Evolutionary conservation across 371 early-diverging fungal species (phyloP), one percentile per base, ranked within the genome.

Genomic region (Batkoa obscura): DNA sequence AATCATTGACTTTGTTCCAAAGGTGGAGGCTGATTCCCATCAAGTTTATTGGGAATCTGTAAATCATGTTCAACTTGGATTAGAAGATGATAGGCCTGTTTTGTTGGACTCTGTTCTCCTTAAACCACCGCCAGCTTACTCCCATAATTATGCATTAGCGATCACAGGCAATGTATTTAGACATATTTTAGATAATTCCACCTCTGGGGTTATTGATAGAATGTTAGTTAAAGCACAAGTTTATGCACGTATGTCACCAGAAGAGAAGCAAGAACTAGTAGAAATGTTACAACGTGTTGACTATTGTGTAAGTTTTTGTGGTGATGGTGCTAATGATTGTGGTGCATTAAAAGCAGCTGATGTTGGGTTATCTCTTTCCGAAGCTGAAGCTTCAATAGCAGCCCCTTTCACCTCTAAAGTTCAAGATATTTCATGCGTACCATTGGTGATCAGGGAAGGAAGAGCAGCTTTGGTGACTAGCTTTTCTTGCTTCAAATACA

Each of bases 311-410:
- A 71, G 80, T 43, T 69, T 81, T 53, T 85, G 86, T 61, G 97
- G 97, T 51, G 97, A 96, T 69, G 97, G 97, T 59, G 91, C 84
- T 48, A 96, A 96, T 69, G 97, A 96, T 65, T 86, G 88, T 61
- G 91, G 88, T 49, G 97, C 94, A 4, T 70, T 96, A 47, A 81
- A 84, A 58, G 85, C 82, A 38, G 85, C 93, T n/a, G 89, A 91
- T 62, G 90, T 86, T n/a, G 94, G 96, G 49, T 68, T 95, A 38
- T 86, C 93, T 17, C 74, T 95, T 51, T 84, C 86, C 15, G 83
- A 84, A 57, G 81, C 88, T 39, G 89, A 87, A 65, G 81, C 88
- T 0, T 86, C 83, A 12, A 80, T 92, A 55, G 89, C 86, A n/a
- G 78, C 91, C 37, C 86, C 84, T 17, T 95, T 93, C 69, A 77